Conservation (phyloP, 345 rosid species). For the Passiflora organensis region DNA sequence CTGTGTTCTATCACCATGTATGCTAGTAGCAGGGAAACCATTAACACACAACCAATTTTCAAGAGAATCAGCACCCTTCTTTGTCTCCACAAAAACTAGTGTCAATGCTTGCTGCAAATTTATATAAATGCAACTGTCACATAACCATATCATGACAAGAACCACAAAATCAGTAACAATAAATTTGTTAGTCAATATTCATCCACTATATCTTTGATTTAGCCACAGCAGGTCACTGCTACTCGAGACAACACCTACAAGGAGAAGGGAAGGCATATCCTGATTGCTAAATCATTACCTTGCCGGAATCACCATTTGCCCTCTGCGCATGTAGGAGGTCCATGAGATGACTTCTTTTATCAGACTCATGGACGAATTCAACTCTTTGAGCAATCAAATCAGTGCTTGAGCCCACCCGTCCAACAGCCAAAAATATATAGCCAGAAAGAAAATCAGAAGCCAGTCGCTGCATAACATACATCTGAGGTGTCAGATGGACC, state of each 20-base stretch:
- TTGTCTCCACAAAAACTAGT: constrained; percentile 97
- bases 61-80: constrained; percentile 89
- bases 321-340: constrained; percentile 98
- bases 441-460: constrained; percentile 82
- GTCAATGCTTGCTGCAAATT: constrained; percentile 83
- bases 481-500: neutral
- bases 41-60: constrained; percentile 84
- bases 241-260: too few species aligned
- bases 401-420: constrained; percentile 97
- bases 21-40: constrained; percentile 89
- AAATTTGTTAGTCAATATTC: neutral
- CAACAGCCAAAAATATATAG: constrained; percentile 93
- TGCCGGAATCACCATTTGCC: constrained; percentile 64
- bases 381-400: constrained; percentile 97
- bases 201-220: neutral
- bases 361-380: constrained; percentile 86
- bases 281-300: constrained; percentile 40
- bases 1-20: constrained; percentile 95
- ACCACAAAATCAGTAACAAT: neutral
- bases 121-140: neutral
- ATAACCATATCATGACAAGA: neutral
- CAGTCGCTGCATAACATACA: constrained; percentile 59
- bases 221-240: too few species aligned
- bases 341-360: constrained; percentile 99
- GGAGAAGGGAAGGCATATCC: neutral